Evolutionary conservation across 2,329 filamentous ascomycete genomes (phyloP).

Genomic region (Dactylonectria macrodidyma): DNA sequence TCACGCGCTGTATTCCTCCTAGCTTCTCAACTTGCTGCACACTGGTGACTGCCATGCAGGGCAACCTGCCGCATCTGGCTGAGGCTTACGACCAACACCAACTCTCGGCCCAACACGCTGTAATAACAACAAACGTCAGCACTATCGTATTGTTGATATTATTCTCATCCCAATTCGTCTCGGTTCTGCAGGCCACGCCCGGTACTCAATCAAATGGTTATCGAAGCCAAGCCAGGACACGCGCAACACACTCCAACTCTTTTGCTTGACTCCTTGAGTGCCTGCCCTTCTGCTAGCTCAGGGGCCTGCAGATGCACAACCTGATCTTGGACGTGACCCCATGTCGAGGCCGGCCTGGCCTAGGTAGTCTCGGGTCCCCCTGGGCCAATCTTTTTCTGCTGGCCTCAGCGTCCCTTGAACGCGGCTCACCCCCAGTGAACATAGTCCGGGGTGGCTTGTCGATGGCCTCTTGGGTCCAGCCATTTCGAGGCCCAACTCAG

Average conservation of each 20-base stretch:
- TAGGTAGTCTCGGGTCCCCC: neutral
- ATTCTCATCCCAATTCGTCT: neutral
- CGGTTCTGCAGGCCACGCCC: neutral
- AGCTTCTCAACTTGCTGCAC: neutral
- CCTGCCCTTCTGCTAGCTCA: slow-evolving; percentile 19
- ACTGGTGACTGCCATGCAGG: neutral
- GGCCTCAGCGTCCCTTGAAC: slow-evolving; percentile 8
- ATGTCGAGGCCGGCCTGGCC: neutral
- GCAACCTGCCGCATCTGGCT: neutral
- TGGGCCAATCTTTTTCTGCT: slow-evolving; percentile 21
- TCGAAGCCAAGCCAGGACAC: neutral
- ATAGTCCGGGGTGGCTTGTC: slow-evolving; percentile 30
- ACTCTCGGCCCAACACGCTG: neutral
- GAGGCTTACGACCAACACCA: neutral
- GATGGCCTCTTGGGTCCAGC: slow-evolving; percentile 17
- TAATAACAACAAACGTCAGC: neutral
- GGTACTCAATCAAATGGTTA: neutral
- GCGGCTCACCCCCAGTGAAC: neutral
- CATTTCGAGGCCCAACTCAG: slow-evolving; percentile 7
- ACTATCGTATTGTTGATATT: neutral
- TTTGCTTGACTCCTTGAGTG: neutral
- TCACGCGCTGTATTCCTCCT: neutral
- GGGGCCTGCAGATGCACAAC: slow-evolving; percentile 24
- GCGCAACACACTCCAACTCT: neutral
- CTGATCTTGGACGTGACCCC: slow-evolving; percentile 18